Conservation (phyloP, 2,329 filamentous ascomycete species). For the Colletotrichum sp. region DNA sequence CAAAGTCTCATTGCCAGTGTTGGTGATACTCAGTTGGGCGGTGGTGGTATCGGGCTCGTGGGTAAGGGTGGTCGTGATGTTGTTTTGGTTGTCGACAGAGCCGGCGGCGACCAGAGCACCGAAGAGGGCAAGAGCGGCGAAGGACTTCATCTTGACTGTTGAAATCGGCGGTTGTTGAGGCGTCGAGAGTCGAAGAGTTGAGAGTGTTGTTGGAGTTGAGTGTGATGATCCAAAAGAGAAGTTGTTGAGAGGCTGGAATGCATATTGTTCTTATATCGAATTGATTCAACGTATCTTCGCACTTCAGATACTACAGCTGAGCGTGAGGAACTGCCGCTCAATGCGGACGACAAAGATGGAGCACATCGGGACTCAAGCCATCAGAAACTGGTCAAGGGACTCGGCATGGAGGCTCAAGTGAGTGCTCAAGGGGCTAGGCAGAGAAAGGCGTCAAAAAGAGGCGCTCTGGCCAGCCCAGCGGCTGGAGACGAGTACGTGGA, state of each 20-base stretch:
- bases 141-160: constrained; percentile 36
- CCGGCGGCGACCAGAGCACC: constrained; percentile 38
- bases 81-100: constrained; percentile 35
- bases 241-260: neutral
- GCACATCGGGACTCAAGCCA: neutral
- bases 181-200: neutral
- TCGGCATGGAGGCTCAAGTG: neutral
- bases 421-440: neutral
- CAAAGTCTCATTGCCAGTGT: constrained; percentile 46
- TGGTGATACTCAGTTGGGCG: constrained; percentile 52
- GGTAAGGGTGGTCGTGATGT: constrained; percentile 39
- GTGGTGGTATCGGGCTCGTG: constrained; percentile 48
- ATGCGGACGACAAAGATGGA: neutral
- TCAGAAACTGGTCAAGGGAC: neutral
- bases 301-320: neutral
- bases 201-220: neutral
- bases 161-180: neutral
- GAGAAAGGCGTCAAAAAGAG: neutral
- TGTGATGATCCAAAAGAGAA: neutral
- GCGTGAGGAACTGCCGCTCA: neutral
- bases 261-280: constrained; percentile 3
- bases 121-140: constrained; percentile 35
- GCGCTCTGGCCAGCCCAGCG: neutral
- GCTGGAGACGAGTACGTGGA: neutral
- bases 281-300: neutral